Evolutionary conservation across 257 asterid genomes (phyloP).

Genomic region (Jasminum sambac): DNA sequence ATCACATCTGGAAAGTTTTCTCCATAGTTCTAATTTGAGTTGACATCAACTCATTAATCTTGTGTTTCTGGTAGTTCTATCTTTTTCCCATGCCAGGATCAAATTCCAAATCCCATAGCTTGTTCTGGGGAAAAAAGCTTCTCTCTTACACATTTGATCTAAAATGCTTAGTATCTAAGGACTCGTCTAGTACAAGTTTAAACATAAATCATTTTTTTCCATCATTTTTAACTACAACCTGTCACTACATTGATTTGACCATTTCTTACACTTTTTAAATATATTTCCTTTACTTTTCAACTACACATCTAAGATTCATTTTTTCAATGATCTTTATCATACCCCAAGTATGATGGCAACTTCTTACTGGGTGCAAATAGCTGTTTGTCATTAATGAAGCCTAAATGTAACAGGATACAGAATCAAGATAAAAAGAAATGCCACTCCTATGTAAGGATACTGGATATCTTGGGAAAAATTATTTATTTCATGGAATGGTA

Average conservation of each 20-base stretch:
- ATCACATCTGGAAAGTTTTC: not conserved
- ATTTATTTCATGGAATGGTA: not conserved
- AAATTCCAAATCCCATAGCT: not conserved
- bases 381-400: not conserved
- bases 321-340: too few species aligned
- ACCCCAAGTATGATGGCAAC: not conserved
- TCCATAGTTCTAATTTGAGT: not conserved
- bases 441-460: not conserved
- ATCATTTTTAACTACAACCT: too few species aligned
- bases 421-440: not conserved
- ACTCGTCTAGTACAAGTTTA: too few species aligned
- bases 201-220: too few species aligned
- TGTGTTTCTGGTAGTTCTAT: too few species aligned
- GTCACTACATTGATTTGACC: too few species aligned
- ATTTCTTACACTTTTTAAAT: too few species aligned
- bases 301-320: too few species aligned
- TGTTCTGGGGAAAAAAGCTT: not conserved
- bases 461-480: not conserved
- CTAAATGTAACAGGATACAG: not conserved
- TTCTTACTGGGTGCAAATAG: not conserved
- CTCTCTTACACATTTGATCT: not conserved
- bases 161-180: not conserved
- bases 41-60: not conserved
- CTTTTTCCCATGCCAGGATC: not conserved
- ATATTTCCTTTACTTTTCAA: too few species aligned